phyloP scores from a whole-genome alignment of 139 green algal species.

The Tetradesmus obliquus region DNA sequence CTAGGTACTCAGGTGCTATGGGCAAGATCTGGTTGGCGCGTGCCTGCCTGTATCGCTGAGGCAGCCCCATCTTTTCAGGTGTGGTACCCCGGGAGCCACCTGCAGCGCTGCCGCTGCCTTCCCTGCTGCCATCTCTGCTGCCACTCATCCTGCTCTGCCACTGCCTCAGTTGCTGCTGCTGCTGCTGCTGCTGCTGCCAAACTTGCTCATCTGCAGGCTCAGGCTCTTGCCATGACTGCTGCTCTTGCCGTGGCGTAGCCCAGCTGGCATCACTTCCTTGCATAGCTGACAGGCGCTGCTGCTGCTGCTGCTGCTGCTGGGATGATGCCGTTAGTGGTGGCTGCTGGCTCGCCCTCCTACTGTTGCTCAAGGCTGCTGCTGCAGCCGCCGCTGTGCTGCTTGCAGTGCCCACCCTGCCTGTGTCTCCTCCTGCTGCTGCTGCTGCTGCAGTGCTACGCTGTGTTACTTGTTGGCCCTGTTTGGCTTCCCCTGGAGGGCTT shows the following conservation, averaged over 20 bases:
- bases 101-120: not conserved
- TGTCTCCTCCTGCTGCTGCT: not conserved
- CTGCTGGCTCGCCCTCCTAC: not conserved
- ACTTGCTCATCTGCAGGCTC: not conserved
- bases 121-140: not conserved
- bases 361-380: constrained; percentile 4
- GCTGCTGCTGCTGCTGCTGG: constrained; percentile 29
- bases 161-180: not conserved
- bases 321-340: not conserved
- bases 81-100: not conserved
- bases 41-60: constrained; percentile 36
- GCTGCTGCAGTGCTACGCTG: not conserved
- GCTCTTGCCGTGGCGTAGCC: not conserved
- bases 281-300: not conserved
- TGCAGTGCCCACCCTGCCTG: not conserved
- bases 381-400: constrained; percentile 2
- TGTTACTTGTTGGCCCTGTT: not conserved
- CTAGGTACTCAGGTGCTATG: constrained; percentile 17
- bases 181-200: not conserved
- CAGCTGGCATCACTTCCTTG: not conserved
- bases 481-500: not conserved
- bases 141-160: not conserved
- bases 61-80: constrained; percentile 1
- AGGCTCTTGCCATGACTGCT: not conserved
- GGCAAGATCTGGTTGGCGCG: constrained; percentile 30